Percentiles rank a stretch among this genome's conserved stretches.
These are phyloP conservation scores for Clonostachys solani DNA, from an alignment of 2,329 filamentous ascomycete species.

Conservation along the genomic window DNA sequence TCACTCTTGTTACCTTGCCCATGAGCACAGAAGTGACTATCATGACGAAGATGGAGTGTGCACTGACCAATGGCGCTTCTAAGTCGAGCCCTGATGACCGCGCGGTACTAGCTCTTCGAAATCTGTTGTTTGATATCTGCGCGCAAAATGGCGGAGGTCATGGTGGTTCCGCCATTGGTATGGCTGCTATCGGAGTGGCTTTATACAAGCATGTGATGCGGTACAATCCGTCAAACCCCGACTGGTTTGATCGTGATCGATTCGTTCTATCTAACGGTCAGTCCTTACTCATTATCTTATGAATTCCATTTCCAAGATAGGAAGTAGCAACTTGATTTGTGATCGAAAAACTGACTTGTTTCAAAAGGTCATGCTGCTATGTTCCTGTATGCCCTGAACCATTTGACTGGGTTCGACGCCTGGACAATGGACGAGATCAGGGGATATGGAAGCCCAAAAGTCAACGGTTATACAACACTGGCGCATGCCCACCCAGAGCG, in stretches of 20 bases:
- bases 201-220: conserved; percentile 57
- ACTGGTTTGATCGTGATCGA: conserved; percentile 54
- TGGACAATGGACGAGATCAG: conserved; percentile 50
- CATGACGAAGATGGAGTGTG: too few relatives aligned
- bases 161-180: conserved; percentile 21
- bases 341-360: too few relatives aligned
- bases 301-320: too few relatives aligned
- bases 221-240: conserved; percentile 45
- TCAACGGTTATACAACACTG: conserved; percentile 29
- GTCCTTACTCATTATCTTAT: not conserved
- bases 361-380: conserved; percentile 36
- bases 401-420: conserved; percentile 42
- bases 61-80: too few relatives aligned
- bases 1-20: too few relatives aligned
- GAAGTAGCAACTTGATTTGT: too few relatives aligned
- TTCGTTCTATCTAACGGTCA: conserved; percentile 55
- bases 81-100: not conserved
- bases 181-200: conserved; percentile 28
- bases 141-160: conserved; percentile 56
- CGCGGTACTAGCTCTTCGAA: not conserved
- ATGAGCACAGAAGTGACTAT: too few relatives aligned
- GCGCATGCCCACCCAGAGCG: conserved; percentile 52
- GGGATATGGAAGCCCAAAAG: conserved; percentile 35
- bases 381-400: conserved; percentile 44
- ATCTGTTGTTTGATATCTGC: conserved; percentile 37